These are phyloP conservation scores for Stagonosporopsis rhizophila DNA, from an alignment of 2,329 filamentous ascomycete genomes.

Conservation along the genomic window DNA sequence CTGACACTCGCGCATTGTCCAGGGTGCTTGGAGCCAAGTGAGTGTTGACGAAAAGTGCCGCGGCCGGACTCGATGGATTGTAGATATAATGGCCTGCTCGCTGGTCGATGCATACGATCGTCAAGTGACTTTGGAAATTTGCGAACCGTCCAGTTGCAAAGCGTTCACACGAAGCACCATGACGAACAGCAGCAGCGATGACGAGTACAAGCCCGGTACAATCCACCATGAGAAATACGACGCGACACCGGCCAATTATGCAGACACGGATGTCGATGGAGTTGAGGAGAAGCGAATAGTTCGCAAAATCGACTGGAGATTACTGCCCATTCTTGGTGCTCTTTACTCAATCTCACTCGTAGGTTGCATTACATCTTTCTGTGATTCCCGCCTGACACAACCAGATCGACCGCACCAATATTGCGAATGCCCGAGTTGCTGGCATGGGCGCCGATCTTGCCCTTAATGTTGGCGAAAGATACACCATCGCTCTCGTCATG, in stretches of 20 bases:
- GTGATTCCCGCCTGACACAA: not conserved
- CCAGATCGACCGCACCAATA: constrained; percentile 15
- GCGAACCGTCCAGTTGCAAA: not conserved
- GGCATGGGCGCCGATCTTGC: constrained; percentile 36
- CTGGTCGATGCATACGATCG: not conserved
- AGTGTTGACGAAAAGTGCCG: constrained; percentile 11
- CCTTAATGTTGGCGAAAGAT: constrained; percentile 31
- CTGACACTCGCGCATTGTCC: not conserved
- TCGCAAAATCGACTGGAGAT: constrained; percentile 47
- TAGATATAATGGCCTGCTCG: constrained; percentile 9
- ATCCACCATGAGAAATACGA: constrained; percentile 19
- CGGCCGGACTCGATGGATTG: not conserved
- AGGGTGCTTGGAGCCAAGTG: constrained; percentile 16
- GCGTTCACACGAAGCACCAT: not conserved
- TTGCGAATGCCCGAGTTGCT: constrained; percentile 36
- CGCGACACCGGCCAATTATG: not conserved
- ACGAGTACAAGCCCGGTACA: constrained; percentile 20
- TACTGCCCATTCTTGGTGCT: constrained; percentile 50
- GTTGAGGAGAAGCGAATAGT: constrained; percentile 30
- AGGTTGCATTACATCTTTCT: constrained; percentile 32
- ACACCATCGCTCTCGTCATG: constrained; percentile 34
- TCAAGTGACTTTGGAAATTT: not conserved
- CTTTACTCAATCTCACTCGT: constrained; percentile 50
- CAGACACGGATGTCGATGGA: constrained; percentile 19
- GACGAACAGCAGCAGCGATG: constrained; percentile 23